Evolutionary conservation across 2,329 filamentous ascomycete species (phyloP), one percentile per base, ranked within the genome.

Genomic region (Xylariaceae sp.): DNA sequence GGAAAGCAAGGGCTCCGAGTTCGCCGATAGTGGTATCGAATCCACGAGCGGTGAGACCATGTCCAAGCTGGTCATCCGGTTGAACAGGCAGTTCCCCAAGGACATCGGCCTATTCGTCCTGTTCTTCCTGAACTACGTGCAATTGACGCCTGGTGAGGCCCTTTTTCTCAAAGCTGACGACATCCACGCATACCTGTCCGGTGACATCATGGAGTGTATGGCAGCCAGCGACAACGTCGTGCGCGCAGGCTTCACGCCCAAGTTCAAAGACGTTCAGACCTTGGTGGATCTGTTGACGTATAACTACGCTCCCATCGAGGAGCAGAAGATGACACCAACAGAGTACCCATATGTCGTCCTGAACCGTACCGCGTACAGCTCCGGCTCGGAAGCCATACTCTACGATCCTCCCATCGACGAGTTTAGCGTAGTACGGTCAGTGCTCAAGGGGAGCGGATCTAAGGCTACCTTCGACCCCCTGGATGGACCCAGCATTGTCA

Each of bases 141-240:
- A 83, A 53, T 79, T 98, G 12, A 72, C 85, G 37, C 81, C 90
- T 1, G 93, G 93, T 39, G 91, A 98, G 68, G 93, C 91, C 8
- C 86, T 98, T 73, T 98, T 97, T 69, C 76, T 98, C 28, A 88
- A 89, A 57, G 93, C 93, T 6, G 91, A 98, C 59, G 93, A 97
- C 59, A 97, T 97, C 56, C 93, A 98, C 64, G 93, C 93, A 37
- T 98, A 98, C 65, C 69, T 94, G 33, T 88, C 84, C 3, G 88
- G 88, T 45, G 91, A 98, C 60, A 95, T 98, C 54, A 89, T 98
- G 62, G 93, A 98, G 68, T 98, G 93, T 73, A 98, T 98, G 93
- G 93, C 93, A 0, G 85, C 89, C 8, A 95, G 88, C n/a, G 93
- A 98, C 75, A 98, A 98, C 53, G 93, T 98, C 28, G 90, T 98